phyloP scores from a whole-genome alignment of 805 yeast species.

The Candida hispaniensis region DNA sequence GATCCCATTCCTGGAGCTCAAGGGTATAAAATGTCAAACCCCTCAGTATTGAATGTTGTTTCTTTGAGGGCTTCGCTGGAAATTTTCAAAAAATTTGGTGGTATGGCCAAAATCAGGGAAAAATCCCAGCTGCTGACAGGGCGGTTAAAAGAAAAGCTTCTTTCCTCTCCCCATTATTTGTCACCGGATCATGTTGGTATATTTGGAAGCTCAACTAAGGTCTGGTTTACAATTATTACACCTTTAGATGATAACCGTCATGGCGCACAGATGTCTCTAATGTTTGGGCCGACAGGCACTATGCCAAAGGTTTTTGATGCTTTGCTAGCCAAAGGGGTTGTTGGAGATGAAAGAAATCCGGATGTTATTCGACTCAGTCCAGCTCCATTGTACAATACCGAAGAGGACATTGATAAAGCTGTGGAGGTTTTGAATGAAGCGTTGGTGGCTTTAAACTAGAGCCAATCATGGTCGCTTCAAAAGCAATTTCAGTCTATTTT shows the following conservation, averaged over 20 bases:
- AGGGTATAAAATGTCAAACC: constrained; percentile 84
- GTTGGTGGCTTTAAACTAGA: constrained; percentile 21
- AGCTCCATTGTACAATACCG: constrained; percentile 69
- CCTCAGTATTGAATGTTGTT: constrained; percentile 77
- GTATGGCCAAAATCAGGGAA: constrained; percentile 44
- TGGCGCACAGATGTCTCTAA: constrained; percentile 76
- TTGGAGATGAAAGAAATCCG: constrained; percentile 85
- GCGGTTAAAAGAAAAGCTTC: constrained; percentile 42
- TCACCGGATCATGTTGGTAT: constrained; percentile 21
- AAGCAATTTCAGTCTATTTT: too few relatives aligned
- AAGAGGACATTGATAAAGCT: constrained; percentile 46
- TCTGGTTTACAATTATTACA: constrained; percentile 61
- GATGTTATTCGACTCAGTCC: constrained; percentile 89
- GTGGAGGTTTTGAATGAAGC: constrained; percentile 38
- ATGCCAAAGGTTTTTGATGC: constrained; percentile 52
- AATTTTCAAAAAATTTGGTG: constrained; percentile 50
- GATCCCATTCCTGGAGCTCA: constrained; percentile 78
- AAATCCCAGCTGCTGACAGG: constrained; percentile 50
- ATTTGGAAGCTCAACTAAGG: constrained; percentile 16
- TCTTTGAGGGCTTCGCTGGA: constrained; percentile 58
- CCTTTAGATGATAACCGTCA: constrained; percentile 49
- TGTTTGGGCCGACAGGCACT: constrained; percentile 43
- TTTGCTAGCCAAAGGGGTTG: constrained; percentile 47
- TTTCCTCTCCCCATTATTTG: constrained; percentile 38
- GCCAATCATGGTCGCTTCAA: too few relatives aligned